These are phyloP conservation scores for Mortierella sp. DNA, from an alignment of 371 early-diverging fungal species.

Conservation along the genomic window DNA sequence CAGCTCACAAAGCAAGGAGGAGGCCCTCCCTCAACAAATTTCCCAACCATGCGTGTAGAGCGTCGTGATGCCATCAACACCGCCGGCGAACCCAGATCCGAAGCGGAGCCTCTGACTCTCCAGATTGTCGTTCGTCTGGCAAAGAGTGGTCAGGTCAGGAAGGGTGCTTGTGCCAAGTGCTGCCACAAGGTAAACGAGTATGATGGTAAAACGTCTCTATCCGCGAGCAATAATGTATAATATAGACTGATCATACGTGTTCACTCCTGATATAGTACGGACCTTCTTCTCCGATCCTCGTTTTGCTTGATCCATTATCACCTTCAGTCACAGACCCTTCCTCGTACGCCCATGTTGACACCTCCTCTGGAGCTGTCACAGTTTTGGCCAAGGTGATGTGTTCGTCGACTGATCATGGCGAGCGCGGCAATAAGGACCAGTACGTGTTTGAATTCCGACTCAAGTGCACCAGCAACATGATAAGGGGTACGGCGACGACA, in stretches of 20 bases:
- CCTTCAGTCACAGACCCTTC: slow-evolving; percentile 43
- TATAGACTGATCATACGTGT: neutral
- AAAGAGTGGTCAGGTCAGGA: slow-evolving; percentile 41
- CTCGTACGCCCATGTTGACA: slow-evolving; percentile 38
- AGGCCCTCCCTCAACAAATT: slow-evolving; percentile 5
- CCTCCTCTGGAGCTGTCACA: slow-evolving; percentile 36
- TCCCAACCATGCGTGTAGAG: slow-evolving; percentile 45
- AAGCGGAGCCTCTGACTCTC: slow-evolving; percentile 34
- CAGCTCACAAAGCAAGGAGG: slow-evolving; percentile 23
- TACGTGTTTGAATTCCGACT: slow-evolving; percentile 45
- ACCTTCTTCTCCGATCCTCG: slow-evolving; percentile 36
- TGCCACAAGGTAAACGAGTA: slow-evolving; percentile 41
- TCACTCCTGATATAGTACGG: slow-evolving; percentile 16
- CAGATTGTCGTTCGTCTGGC: slow-evolving; percentile 45
- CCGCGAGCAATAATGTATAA: neutral
- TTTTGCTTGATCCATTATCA: slow-evolving; percentile 46
- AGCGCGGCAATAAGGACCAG: slow-evolving; percentile 50
- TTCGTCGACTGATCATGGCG: slow-evolving; percentile 53
- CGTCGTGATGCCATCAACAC: slow-evolving; percentile 52
- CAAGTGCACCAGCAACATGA: slow-evolving; percentile 27
- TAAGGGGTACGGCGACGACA: neutral
- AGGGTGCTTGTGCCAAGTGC: slow-evolving; percentile 52
- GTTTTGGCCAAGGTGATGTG: slow-evolving; percentile 47
- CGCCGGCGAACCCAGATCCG: slow-evolving; percentile 32
- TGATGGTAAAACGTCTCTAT: neutral